Evolutionary conservation across 306 rosid species (phyloP), one percentile per base, ranked within the genome.

Genomic region (Lathyrus aphaca): DNA sequence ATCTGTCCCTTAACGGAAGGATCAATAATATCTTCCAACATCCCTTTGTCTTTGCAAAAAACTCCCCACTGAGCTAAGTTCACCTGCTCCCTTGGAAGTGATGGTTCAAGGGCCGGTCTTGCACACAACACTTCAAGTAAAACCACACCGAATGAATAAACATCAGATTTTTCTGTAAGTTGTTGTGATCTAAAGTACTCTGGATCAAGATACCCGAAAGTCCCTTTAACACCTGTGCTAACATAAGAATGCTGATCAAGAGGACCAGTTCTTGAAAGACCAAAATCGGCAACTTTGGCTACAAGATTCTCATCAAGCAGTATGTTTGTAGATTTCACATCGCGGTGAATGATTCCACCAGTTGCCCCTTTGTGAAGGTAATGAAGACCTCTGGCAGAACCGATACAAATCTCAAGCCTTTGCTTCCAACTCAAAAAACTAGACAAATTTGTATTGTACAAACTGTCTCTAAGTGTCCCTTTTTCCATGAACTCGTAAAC

Each of bases 221-320:
- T 85, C 7, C 90, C 90, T 48, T 77, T 85, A 4, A 82, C 84
- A 17, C 32, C 73, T n/a, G 83, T 77, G 74, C 72, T 74, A 37
- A 77, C 77, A 37, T 77, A 53, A 3, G 73, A 44, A 4, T 85
- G 77, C 0, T 75, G 75, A 55, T 82, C 87, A 25, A 64, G 68
- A 13, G 82, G 87, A 27, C 87, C 87, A 4, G 80, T 53, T 25
- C 56, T 85, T 13, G 90, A 85, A 38, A 82, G 87, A 17, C 90
- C 90, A 55, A 82, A 85, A 43, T 85, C 90, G 27, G 87, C 87
- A 68, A 85, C 85, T 74, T 85, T 85, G 35, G 90, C 87, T 5
- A 64, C 72, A 48, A 1, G 80, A 56, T 85, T 76, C 69, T 80
- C 82, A 69, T 80, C 81, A 39, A 85, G 85, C 56, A 85, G 21